These are phyloP conservation scores for Penicillium psychrosexuale DNA, from an alignment of 2,329 filamentous ascomycete genomes.

Conservation along the genomic window DNA sequence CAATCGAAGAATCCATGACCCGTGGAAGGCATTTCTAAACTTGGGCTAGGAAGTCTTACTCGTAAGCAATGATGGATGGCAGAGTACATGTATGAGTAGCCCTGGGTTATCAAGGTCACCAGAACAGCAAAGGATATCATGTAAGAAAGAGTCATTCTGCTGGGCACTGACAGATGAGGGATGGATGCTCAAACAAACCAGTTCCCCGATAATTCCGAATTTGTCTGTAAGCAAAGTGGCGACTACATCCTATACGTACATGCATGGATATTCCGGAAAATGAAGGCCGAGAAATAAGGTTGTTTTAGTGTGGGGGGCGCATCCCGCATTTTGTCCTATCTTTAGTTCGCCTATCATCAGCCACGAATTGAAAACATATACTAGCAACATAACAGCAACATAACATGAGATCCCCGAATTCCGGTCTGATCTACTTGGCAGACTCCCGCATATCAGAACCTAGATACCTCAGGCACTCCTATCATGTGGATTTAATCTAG, in stretches of 20 bases:
- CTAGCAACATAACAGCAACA: background rate
- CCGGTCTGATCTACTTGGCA: too few relatives aligned
- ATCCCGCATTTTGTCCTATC: background rate
- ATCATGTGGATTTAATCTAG: too few relatives aligned
- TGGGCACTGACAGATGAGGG: background rate
- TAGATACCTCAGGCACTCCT: too few relatives aligned
- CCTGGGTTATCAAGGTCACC: background rate
- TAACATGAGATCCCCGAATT: too few relatives aligned
- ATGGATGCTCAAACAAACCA: background rate
- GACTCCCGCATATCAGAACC: too few relatives aligned
- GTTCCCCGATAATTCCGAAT: background rate
- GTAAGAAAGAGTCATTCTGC: background rate
- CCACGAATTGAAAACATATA: background rate
- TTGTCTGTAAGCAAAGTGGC: background rate
- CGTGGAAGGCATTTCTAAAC: background rate
- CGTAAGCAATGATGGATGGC: background rate
- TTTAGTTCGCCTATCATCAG: background rate
- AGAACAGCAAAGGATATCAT: background rate
- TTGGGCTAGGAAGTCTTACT: background rate
- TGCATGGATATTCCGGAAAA: background rate
- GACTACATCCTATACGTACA: background rate
- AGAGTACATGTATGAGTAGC: background rate
- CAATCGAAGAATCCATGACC: background rate
- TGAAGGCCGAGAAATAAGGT: background rate
- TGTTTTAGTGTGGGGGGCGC: background rate